A percentile compares a stretch with the other conserved stretches of the same genome.
Conservation (phyloP, 2,329 filamentous ascomycete species). For the Phialemoniopsis sp. region DNA sequence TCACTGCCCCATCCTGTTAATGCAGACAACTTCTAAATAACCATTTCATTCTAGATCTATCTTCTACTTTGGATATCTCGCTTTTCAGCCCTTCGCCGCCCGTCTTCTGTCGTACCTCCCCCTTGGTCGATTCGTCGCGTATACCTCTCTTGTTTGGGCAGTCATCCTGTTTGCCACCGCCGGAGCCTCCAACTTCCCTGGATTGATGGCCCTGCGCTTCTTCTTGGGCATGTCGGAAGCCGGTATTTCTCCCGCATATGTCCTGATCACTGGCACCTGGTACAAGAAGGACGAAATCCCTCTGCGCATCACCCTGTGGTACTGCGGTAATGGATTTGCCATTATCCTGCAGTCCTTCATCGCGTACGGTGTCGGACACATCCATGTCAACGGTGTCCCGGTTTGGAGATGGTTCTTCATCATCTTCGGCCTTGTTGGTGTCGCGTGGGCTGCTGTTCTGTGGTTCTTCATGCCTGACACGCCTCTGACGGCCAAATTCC, state of each 20-base stretch:
- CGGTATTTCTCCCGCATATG: conserved; percentile 44
- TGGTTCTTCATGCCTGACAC: conserved; percentile 60
- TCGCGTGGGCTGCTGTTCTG: conserved; percentile 45
- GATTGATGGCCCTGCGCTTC: conserved; percentile 38
- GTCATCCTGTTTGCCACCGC: conserved; percentile 44
- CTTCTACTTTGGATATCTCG: conserved; percentile 55
- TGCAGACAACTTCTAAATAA: too few relatives aligned
- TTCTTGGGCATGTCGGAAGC: conserved; percentile 43
- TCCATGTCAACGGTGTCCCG: conserved; percentile 33
- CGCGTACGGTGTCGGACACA: conserved; percentile 47
- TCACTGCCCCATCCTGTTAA: background rate
- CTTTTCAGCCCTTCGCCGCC: conserved; percentile 52
- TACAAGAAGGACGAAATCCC: conserved; percentile 48
- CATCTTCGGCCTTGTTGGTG: conserved; percentile 44
- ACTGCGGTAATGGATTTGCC: conserved; percentile 50
- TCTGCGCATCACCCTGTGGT: conserved; percentile 45
- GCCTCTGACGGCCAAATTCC: conserved; percentile 54
- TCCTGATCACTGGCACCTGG: conserved; percentile 52
- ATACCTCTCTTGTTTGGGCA: conserved; percentile 52
- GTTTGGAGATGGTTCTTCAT: conserved; percentile 40
- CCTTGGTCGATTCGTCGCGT: conserved; percentile 46
- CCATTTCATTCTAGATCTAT: conserved; percentile 37
- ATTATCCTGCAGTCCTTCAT: conserved; percentile 51
- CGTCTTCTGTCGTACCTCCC: conserved; percentile 48
- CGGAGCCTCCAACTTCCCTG: conserved; percentile 40